phyloP scores from a whole-genome alignment of 1,284 basidiomycete genomes.

The Papiliotrema terrestris region DNA sequence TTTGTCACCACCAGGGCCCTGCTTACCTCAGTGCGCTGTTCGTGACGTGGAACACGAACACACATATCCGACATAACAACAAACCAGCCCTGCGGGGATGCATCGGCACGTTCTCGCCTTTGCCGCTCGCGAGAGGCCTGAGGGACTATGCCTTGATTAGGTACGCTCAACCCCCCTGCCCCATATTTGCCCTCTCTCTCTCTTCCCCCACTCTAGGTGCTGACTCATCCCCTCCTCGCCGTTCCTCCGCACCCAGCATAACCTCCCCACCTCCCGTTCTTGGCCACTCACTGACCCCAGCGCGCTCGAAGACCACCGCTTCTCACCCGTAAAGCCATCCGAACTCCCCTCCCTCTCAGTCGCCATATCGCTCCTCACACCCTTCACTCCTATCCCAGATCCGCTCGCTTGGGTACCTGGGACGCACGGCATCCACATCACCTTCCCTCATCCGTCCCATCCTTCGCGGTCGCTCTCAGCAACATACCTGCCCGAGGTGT shows the following conservation, averaged over 20 bases:
- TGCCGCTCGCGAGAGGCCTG: slow-evolving; percentile 70
- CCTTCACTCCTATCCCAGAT: slow-evolving; percentile 78
- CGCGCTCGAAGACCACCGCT: slow-evolving; percentile 54
- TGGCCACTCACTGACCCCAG: slow-evolving; percentile 20
- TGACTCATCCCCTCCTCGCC: neutral
- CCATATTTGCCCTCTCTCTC: neutral
- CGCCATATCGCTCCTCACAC: slow-evolving; percentile 85
- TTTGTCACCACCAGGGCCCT: neutral
- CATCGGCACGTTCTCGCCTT: slow-evolving; percentile 87
- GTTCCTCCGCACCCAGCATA: neutral
- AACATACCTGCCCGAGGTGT: slow-evolving; percentile 92
- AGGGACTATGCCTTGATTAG: slow-evolving; percentile 87
- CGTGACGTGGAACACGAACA: slow-evolving; percentile 83
- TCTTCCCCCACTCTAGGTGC: no score
- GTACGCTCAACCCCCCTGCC: slow-evolving; percentile 28
- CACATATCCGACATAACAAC: slow-evolving; percentile 19
- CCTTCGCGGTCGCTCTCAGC: slow-evolving; percentile 67
- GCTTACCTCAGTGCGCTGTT: slow-evolving; percentile 71
- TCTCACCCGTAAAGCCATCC: slow-evolving; percentile 63
- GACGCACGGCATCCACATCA: slow-evolving; percentile 86
- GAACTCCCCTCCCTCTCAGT: slow-evolving; percentile 66
- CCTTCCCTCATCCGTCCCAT: slow-evolving; percentile 72
- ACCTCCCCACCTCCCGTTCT: neutral
- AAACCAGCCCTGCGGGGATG: slow-evolving; percentile 77
- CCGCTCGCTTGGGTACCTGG: slow-evolving; percentile 93